Evolutionary conservation across 805 yeast species (phyloP), one percentile per base, ranked within the genome.

Genomic region (Candida hispaniensis): DNA sequence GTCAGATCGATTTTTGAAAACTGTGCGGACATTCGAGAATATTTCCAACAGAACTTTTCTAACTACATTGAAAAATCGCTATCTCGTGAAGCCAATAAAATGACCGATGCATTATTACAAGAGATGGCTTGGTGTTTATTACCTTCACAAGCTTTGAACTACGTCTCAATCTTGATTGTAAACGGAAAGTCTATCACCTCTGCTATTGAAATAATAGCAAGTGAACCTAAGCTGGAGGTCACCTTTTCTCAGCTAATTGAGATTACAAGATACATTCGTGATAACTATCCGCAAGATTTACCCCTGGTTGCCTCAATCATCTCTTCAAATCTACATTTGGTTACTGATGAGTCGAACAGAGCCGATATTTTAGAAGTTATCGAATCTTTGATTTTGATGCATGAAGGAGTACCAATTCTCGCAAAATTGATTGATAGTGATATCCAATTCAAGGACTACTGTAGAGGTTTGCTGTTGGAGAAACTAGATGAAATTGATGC

Each of bases 241-340:
- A 13, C 29, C 2, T 16, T 18, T 8, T 21, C 17, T 5, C 28
- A 32, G 11, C 28, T 32, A 2, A 8, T 23, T 10, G 28, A 16
- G 7, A 17, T 32, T 11, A 28, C 23, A 24, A 32, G 24, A 14
- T 32, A 23, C 23, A 28, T 32, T 4, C 15, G 36, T 17, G 24
- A 32, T 8, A 26, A 32, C 21, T 32, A 28, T 23, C 28, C 28
- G 6, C 18, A 32, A n/a, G 24, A 32, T 9, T 32, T 28, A 7
- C 5, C 6, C 10, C 11, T 18, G n/a, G 18, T 32, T 20, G 28
- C n/a, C n/a, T n/a, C n/a, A n/a, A n/a, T n/a, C n/a, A n/a, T n/a
- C n/a, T n/a, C n/a, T n/a, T n/a, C n/a, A n/a, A n/a, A n/a, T n/a
- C n/a, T n/a, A n/a, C n/a, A n/a, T n/a, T n/a, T n/a, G n/a, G n/a